These are phyloP conservation scores for Entomortierella lignicola DNA, from an alignment of 192 early-diverging fungal species.

Conservation along the genomic window DNA sequence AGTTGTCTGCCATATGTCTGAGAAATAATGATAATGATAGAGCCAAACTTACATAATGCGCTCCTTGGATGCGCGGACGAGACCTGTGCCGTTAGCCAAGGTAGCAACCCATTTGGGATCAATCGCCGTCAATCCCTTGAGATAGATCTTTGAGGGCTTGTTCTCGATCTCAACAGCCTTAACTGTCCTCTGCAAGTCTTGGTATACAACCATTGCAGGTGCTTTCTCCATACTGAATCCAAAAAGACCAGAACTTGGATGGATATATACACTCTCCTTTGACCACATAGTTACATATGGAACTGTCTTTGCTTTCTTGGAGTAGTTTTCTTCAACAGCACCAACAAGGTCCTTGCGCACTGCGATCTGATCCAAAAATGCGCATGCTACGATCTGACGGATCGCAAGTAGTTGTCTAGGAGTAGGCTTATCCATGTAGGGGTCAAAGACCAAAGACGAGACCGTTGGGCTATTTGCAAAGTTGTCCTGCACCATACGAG, in stretches of 20 bases:
- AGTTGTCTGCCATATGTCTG: too few relatives aligned
- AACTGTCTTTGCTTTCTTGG: slow-evolving; percentile 58
- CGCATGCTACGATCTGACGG: slow-evolving; percentile 88
- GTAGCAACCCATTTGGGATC: slow-evolving; percentile 86
- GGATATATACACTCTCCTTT: slow-evolving; percentile 79
- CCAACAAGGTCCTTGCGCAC: slow-evolving; percentile 83
- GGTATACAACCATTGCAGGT: slow-evolving; percentile 78
- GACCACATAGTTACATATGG: slow-evolving; percentile 80
- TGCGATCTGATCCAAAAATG: slow-evolving; percentile 95
- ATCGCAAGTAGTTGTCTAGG: slow-evolving; percentile 77
- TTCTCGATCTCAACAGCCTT: slow-evolving; percentile 54
- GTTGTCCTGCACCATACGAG: slow-evolving; percentile 73
- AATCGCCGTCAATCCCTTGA: slow-evolving; percentile 75
- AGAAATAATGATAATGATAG: background rate
- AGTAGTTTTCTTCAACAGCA: slow-evolving; percentile 60
- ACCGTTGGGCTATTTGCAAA: slow-evolving; percentile 59
- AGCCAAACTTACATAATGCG: slow-evolving; percentile 45
- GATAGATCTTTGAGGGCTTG: slow-evolving; percentile 48
- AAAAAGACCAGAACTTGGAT: slow-evolving; percentile 76
- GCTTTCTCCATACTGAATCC: slow-evolving; percentile 61
- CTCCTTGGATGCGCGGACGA: slow-evolving; percentile 51
- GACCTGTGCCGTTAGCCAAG: slow-evolving; percentile 69
- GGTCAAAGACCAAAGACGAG: slow-evolving; percentile 42
- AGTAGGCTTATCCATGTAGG: slow-evolving; percentile 49
- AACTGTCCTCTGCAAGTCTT: slow-evolving; percentile 73